Evolutionary conservation across 805 yeast genomes (phyloP).

Genomic region (Myxozyma nipponensis): DNA sequence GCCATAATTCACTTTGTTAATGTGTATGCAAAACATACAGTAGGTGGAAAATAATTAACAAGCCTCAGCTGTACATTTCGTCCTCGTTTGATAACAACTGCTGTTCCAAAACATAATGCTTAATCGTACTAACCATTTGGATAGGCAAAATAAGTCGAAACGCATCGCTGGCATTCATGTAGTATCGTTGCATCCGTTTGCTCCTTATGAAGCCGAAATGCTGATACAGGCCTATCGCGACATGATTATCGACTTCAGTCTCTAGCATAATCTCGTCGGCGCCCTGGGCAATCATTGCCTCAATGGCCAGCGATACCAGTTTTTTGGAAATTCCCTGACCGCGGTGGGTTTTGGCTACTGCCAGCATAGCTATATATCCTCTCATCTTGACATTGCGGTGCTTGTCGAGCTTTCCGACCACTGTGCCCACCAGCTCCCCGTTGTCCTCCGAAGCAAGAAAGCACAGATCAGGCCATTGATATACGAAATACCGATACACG

Average conservation of each 20-base stretch:
- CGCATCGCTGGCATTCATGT: slow-evolving; percentile 90
- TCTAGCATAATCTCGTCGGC: slow-evolving; percentile 85
- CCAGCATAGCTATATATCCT: slow-evolving; percentile 96
- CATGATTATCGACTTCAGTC: slow-evolving; percentile 76
- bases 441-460: slow-evolving; percentile 45
- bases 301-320: slow-evolving; percentile 60
- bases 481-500: slow-evolving; percentile 85
- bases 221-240: slow-evolving; percentile 68
- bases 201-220: slow-evolving; percentile 70
- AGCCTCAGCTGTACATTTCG: no score
- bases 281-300: slow-evolving; percentile 55
- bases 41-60: no score
- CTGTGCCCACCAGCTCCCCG: slow-evolving; percentile 52
- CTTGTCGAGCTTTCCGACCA: slow-evolving; percentile 74
- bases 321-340: slow-evolving; percentile 79
- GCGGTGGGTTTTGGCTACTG: slow-evolving; percentile 66
- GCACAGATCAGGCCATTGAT: slow-evolving; percentile 87
- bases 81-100: no score
- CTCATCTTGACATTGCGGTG: slow-evolving; percentile 71
- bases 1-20: no score
- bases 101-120: slow-evolving; percentile 39
- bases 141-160: slow-evolving; percentile 80
- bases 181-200: slow-evolving; percentile 79
- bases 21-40: no score
- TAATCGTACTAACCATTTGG: slow-evolving; percentile 51